Evolutionary conservation across 2,329 filamentous ascomycete genomes (phyloP).

Genomic region (Hypoxylon sp.): DNA sequence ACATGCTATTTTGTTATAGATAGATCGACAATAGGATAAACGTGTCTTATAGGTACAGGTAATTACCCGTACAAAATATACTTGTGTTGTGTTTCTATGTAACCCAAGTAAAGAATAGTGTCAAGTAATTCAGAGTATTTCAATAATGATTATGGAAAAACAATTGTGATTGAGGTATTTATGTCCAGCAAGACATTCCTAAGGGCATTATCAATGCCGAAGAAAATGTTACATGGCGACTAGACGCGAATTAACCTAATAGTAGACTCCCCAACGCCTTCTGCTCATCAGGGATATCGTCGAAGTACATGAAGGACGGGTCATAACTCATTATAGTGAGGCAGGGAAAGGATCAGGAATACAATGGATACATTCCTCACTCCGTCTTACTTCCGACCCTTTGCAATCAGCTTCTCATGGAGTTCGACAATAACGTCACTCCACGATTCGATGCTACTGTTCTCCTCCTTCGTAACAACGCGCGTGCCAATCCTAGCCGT

Average conservation of each 20-base stretch:
- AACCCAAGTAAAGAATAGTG: not conserved
- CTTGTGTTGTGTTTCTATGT: not conserved
- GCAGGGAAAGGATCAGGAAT: not conserved
- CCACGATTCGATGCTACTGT: constrained; percentile 62
- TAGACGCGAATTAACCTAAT: constrained; percentile 15
- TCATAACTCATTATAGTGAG: constrained; percentile 37
- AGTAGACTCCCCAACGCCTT: constrained; percentile 33
- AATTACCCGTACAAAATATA: not conserved
- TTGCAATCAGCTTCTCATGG: constrained; percentile 68
- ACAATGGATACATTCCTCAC: not conserved
- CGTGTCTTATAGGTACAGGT: not conserved
- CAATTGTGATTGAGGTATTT: not conserved
- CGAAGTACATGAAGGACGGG: constrained; percentile 5
- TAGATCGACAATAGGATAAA: not conserved
- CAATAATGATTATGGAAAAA: not conserved
- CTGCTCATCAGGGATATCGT: constrained; percentile 14
- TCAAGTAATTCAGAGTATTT: not conserved
- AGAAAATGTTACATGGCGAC: constrained; percentile 4
- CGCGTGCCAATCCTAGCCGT: constrained; percentile 65
- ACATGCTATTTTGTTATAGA: not conserved
- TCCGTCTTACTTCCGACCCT: constrained; percentile 65
- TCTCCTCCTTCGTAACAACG: constrained; percentile 56
- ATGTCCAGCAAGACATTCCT: not conserved
- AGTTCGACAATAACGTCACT: constrained; percentile 70
- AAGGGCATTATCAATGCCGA: not conserved